Conservation (phyloP, 257 asterid species). For the Solanum chiquidenum region DNA sequence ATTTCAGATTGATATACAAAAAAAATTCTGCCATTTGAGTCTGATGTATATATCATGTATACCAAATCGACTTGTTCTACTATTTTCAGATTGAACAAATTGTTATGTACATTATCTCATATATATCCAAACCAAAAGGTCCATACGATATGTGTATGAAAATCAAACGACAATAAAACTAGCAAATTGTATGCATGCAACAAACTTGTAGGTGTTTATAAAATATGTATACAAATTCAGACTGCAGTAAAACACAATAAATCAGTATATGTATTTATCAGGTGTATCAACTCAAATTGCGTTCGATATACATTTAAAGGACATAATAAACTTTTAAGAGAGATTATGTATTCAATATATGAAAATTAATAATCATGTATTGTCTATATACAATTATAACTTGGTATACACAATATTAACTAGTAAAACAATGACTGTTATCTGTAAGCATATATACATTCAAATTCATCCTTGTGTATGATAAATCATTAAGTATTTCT, state of each 20-base stretch:
- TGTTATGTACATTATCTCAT: neutral
- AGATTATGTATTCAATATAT: neutral
- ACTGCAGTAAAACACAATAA: neutral
- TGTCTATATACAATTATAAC: neutral
- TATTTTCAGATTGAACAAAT: neutral
- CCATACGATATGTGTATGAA: neutral
- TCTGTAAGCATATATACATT: no score
- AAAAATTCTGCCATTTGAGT: neutral
- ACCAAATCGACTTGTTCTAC: neutral
- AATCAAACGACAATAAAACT: neutral
- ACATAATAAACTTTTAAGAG: neutral
- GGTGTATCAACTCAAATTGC: neutral
- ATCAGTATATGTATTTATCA: neutral
- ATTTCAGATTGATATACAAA: neutral
- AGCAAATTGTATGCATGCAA: neutral
- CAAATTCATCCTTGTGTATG: neutral
- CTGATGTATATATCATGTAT: neutral
- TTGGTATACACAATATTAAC: neutral
- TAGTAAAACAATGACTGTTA: neutral
- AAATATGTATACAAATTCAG: neutral
- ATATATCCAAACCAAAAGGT: neutral
- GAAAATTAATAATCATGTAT: no score
- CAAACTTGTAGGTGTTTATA: neutral
- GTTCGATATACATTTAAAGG: neutral
- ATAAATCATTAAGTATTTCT: no score